phyloP scores from a whole-genome alignment of 306 rosid species.

The Acacia crassicarpa region DNA sequence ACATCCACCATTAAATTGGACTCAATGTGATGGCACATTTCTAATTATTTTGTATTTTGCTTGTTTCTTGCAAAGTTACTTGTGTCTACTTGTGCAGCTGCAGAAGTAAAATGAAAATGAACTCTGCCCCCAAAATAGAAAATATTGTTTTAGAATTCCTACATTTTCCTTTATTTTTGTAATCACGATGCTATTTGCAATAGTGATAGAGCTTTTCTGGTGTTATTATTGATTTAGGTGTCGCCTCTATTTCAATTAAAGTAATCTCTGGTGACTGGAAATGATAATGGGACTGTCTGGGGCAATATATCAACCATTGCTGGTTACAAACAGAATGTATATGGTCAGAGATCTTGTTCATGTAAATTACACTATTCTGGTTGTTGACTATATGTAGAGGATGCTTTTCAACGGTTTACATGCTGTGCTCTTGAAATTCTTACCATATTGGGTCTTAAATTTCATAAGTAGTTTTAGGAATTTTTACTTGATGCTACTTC shows the following conservation, averaged over 20 bases:
- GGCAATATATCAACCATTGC: conserved; percentile 44
- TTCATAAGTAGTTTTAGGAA: conserved; percentile 21
- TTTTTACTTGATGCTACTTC: conserved; percentile 18
- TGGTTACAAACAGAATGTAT: conserved; percentile 50
- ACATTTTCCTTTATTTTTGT: conserved; percentile 18
- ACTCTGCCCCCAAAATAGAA: neutral
- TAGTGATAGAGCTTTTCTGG: conserved; percentile 37
- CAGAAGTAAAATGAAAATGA: neutral
- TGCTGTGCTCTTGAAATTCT: conserved; percentile 42
- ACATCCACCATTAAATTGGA: conserved; percentile 1
- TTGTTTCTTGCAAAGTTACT: neutral
- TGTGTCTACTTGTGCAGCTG: neutral
- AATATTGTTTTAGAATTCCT: conserved; percentile 15
- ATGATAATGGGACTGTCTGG: conserved; percentile 35
- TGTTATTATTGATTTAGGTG: conserved; percentile 40
- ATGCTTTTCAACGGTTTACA: conserved; percentile 38
- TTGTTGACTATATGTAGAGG: conserved; percentile 47
- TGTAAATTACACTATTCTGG: conserved; percentile 64
- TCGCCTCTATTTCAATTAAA: conserved; percentile 35
- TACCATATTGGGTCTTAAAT: conserved; percentile 20
- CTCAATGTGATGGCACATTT: neutral
- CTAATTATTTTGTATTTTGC: conserved; percentile 5
- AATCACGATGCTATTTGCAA: conserved; percentile 29
- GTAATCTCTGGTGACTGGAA: conserved; percentile 41
- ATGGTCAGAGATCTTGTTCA: conserved; percentile 45